Evolutionary conservation across 306 rosid species (phyloP).

Genomic region (Citrullus amarus): DNA sequence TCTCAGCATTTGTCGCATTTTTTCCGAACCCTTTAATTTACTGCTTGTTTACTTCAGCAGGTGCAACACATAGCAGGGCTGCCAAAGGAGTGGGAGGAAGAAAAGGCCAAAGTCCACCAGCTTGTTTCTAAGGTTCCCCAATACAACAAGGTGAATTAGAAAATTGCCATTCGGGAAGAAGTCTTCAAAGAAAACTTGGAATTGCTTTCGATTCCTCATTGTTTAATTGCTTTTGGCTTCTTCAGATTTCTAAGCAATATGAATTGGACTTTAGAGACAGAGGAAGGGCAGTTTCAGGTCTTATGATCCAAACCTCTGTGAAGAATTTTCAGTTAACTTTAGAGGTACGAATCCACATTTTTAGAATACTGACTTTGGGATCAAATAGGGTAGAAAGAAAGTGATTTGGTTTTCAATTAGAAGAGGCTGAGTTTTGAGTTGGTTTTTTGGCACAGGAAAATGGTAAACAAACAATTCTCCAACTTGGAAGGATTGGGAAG

Average conservation of each 20-base stretch:
- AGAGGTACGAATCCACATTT: slow-evolving; percentile 34
- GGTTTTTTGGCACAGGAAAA: slow-evolving; percentile 33
- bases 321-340: slow-evolving; percentile 84
- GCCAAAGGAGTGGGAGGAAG: slow-evolving; percentile 63
- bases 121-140: slow-evolving; percentile 56
- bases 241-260: slow-evolving; percentile 59
- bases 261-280: slow-evolving; percentile 85
- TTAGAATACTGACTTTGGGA: not conserved
- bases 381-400: not conserved
- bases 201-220: not conserved
- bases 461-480: slow-evolving; percentile 68
- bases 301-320: slow-evolving; percentile 55
- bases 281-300: slow-evolving; percentile 49
- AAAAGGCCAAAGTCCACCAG: slow-evolving; percentile 48
- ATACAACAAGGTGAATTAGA: slow-evolving; percentile 54
- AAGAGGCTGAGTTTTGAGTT: not conserved
- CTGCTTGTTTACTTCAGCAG: slow-evolving; percentile 17
- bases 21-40: not conserved
- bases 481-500: slow-evolving; percentile 75
- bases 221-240: not conserved
- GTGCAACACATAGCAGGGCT: slow-evolving; percentile 55
- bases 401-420: not conserved
- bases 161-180: not conserved
- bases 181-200: not conserved
- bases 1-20: too few species aligned